Conservation (phyloP, 345 rosid species). For the Populus ilicifolia region DNA sequence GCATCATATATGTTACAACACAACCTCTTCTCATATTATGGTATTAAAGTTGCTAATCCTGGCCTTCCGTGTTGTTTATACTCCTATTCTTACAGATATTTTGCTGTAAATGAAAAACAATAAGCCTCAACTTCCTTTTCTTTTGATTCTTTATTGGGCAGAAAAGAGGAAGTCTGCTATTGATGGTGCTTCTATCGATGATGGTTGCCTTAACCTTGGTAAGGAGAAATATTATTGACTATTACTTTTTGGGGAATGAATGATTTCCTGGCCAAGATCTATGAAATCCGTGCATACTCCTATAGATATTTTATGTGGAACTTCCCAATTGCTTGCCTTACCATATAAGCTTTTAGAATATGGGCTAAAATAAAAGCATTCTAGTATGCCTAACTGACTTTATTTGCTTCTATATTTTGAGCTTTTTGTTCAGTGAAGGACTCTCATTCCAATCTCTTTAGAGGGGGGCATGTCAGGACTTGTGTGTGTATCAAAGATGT, state of each 20-base stretch:
- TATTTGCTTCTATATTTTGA: background rate
- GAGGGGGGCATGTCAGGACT: background rate
- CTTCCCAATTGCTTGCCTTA: background rate
- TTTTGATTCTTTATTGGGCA: constrained; percentile 1
- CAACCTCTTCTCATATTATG: constrained; percentile 32
- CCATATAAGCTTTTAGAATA: background rate
- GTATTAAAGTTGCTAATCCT: constrained; percentile 6
- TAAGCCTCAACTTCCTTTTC: background rate
- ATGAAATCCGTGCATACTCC: background rate
- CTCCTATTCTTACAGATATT: background rate
- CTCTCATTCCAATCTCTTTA: background rate
- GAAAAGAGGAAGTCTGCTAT: constrained; percentile 19
- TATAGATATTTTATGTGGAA: background rate
- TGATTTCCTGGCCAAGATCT: background rate
- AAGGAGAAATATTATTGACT: background rate
- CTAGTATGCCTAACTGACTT: background rate
- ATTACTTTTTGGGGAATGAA: background rate
- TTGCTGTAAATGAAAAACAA: background rate
- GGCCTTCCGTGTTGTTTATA: background rate
- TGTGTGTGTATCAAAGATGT: background rate
- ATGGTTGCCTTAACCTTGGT: constrained; percentile 16
- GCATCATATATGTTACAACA: constrained; percentile 21
- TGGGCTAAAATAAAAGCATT: background rate
- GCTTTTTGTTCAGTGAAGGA: background rate
- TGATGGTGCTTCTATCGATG: constrained; percentile 9